Conservation (phyloP, 2,329 filamentous ascomycete species). For the Xylariaceae sp. region DNA sequence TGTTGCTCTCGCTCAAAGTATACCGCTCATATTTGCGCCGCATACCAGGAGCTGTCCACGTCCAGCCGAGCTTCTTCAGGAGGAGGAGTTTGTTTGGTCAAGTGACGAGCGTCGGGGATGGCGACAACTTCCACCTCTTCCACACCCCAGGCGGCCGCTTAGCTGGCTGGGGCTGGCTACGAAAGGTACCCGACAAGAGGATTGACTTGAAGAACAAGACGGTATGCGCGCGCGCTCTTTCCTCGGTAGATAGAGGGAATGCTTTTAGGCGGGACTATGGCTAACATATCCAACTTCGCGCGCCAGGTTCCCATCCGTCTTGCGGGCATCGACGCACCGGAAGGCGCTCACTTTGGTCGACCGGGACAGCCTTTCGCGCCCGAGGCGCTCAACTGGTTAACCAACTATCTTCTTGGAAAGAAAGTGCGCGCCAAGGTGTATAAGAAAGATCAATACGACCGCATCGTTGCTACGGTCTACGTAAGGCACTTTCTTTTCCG, state of each 20-base stretch:
- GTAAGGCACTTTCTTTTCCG: slow-evolving; percentile 64
- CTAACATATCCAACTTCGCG: slow-evolving; percentile 6
- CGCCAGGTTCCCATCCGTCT: slow-evolving; percentile 77
- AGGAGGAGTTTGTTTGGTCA: slow-evolving; percentile 72
- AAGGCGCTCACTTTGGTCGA: slow-evolving; percentile 85
- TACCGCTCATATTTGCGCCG: slow-evolving; percentile 77
- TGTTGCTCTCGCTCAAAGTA: slow-evolving; percentile 50
- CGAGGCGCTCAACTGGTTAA: slow-evolving; percentile 81
- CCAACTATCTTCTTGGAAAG: slow-evolving; percentile 61
- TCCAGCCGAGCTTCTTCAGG: slow-evolving; percentile 70
- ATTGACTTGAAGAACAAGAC: slow-evolving; percentile 70
- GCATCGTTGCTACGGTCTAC: slow-evolving; percentile 80
- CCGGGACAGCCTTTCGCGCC: slow-evolving; percentile 77
- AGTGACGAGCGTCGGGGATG: slow-evolving; percentile 93
- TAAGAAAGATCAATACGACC: slow-evolving; percentile 84
- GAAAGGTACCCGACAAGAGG: slow-evolving; percentile 64
- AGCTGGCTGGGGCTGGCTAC: slow-evolving; percentile 89
- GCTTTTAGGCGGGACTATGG: neutral
- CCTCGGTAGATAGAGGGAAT: neutral
- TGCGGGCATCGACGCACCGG: slow-evolving; percentile 89
- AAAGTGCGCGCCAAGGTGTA: slow-evolving; percentile 80
- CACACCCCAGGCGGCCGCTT: slow-evolving; percentile 89
- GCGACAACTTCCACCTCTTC: slow-evolving; percentile 89
- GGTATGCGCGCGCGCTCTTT: slow-evolving; percentile 44
- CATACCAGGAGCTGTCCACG: slow-evolving; percentile 70